Base-by-base conservation (phyloP, 2,329 filamentous ascomycete species). In the Verticillium longisporum region DNA sequence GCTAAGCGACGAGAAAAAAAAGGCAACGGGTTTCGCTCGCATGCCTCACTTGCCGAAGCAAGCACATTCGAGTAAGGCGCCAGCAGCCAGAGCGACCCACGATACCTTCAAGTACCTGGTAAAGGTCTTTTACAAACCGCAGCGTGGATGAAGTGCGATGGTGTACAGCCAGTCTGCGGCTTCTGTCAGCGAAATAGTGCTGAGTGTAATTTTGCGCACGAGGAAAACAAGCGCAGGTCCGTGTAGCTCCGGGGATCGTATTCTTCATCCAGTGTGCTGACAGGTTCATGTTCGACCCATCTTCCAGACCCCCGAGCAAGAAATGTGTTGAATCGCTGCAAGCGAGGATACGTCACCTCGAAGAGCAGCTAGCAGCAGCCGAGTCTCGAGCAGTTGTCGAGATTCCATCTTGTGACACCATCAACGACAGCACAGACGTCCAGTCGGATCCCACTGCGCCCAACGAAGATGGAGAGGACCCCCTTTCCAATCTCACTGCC, bases 291-390 rank as follows among this genome's bases (percentile, higher is more conserved):
- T 45, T 15, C 5, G 26, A 31, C 15, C 37, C 26, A 7, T 13
- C 7, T 15, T 11, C 18, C 2, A 69, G 67, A 45, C 66, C 67
- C 32, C 67, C 67, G 21, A 69, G 67, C 54, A 69, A 68, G 55
- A 63, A 66, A 56, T 68, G 65, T 26, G 67, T 69, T 18, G 62
- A 69, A 58, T 64, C 67, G 1, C 58, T 69, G 2, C 61, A 66
- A 21, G 65, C 62, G 11, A 59, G 66, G 1, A 68, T 69, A 6
- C 45, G 60, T 4, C 33, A 58, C 3, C 59, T 68, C 2, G 67
- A 68, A 57, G 57, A 50, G 9, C 63, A 62, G 59, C 58, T 67
- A 10, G 57, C 58, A 14, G 55, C 60, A n/a, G 57, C 38, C 3
- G 60, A 53, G 33, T 57, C 53, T 4, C 56, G 57, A 10, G 56